Evolutionary conservation across 108 stramenopile genomes (phyloP), one percentile per base, ranked within the genome.

Genomic region (Skeletonema menzelii): DNA sequence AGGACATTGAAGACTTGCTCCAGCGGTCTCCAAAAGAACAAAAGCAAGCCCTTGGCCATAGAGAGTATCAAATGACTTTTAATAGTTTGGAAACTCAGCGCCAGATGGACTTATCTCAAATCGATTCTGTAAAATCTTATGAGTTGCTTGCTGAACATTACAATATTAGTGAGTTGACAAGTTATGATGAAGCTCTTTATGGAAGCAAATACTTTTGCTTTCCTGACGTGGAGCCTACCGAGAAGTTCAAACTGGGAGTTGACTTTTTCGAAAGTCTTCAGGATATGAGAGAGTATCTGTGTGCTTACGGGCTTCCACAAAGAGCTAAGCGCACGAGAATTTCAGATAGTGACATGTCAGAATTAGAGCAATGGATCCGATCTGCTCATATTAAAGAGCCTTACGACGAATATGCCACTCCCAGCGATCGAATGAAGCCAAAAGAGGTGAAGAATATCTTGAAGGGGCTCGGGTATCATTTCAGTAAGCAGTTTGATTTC

Each of bases 311-410:
- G 24, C 34, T 79, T 34, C 77, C 77, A 30, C 32, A 57, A 17
- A 59, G 63, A 20, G 62, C 58, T 19, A 65, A 70, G 27, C 59
- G 60, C 34, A 20, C 60, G 24, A 56, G 37, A 31, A 69, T 74
- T 5, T 44, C 19, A 7, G 61, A 67, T 8, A 11, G 26, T 14
- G 58, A 73, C 26, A 15, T 20, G 35, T 14, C 1, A 35, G 47
- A 37, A 57, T 58, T 79, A 46, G 77, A 79, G 44, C 58, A 46
- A 26, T 79, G 77, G 77, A 42, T 79, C 17, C 65, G 77, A 13
- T 69, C 26, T 69, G 77, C 77, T 53, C 59, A 65, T 38, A 59
- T 77, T 2, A 27, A 34, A 32, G 34, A 24, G 30, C 69, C 65
- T 22, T 27, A 24, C 12, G 56, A 70, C 8, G 12, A 64, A 47